Percentiles rank a stretch among this genome's conserved stretches.
Conservation (phyloP, 148 eudicot species). For the Chenopodium formosanum region DNA sequence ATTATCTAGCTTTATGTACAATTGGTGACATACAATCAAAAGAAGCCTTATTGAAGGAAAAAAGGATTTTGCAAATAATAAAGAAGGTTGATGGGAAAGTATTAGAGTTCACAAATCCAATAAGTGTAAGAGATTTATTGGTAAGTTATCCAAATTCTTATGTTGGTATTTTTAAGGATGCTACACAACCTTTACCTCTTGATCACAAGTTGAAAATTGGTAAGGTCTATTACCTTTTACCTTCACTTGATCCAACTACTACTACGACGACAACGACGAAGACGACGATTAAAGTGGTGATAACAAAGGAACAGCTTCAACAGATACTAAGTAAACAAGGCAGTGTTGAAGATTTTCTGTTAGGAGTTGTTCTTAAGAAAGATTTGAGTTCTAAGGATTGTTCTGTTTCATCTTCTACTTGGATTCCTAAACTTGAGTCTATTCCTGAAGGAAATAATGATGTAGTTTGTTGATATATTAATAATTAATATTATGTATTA, state of each 20-base stretch:
- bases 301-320: conserved; percentile 28
- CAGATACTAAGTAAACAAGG: conserved; percentile 16
- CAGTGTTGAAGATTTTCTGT: conserved; percentile 22
- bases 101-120: conserved; percentile 44
- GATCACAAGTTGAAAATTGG: conserved; percentile 43
- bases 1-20: conserved; percentile 24
- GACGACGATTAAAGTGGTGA: conserved; percentile 27
- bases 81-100: conserved; percentile 48
- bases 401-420: background rate
- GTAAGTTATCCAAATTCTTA: conserved; percentile 30
- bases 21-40: conserved; percentile 6
- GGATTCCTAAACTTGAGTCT: conserved; percentile 28
- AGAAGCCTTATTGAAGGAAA: conserved; percentile 16
- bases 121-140: conserved; percentile 41
- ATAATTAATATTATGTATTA: no score
- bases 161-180: conserved; percentile 41
- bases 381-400: background rate
- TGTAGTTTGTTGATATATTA: conserved; percentile 20
- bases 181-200: conserved; percentile 43
- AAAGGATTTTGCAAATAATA: conserved; percentile 38
- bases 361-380: background rate
- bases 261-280: background rate
- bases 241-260: conserved; percentile 13
- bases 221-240: conserved; percentile 41
- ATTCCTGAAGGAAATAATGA: conserved; percentile 29